Base-by-base conservation (phyloP, 805 yeast genomes). In the Blastobotrys muscicola region DNA sequence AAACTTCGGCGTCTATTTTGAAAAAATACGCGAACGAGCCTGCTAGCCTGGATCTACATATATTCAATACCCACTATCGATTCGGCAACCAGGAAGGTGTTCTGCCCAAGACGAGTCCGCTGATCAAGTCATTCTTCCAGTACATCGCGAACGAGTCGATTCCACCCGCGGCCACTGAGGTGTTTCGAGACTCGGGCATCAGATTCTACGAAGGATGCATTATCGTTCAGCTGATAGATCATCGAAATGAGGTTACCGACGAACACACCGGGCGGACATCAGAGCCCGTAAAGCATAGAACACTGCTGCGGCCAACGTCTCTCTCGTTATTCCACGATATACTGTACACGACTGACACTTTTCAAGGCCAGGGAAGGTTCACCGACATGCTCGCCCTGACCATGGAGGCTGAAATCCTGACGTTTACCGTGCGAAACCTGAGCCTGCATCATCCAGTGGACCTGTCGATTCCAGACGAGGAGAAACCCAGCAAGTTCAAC, bases 71-170 rank as follows among this genome's bases (percentile, higher is more conserved):
- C 45, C 95, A 89, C 63, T 90, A 80, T 61, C 75, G 94, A 48
- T 89, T 90, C 66, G 94, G 94, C 49, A 85, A 84, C 50, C 90
- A 83, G 41, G 97, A 89, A 53, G 86, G 94, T 6, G 74, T 84
- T 39, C 82, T 92, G 34, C 87, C 95, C 5, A 82, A 82, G 56
- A 74, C 74, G 54, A 83, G 85, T 47, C 82, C 85, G 11, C 74
- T 84, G 58, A 75, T 85, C 40, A 82, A 80, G 45, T 50, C 80
- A 49, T 92, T 92, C 54, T 65, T 90, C 47, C 78, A 80, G 50
- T 83, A 79, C 56, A 82, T 90, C 8, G 80, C 87, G 11, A 69
- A 75, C 44, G 94, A 90, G 41, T 81, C 80, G 54, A 85, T 90
- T 10, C 96, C 97, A 1, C 83, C 85, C 34, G 85, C 94, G 10